Evolutionary conservation across 805 yeast genomes (phyloP), one percentile per base, ranked within the genome.

Genomic region (Priceomyces haplophilus): DNA sequence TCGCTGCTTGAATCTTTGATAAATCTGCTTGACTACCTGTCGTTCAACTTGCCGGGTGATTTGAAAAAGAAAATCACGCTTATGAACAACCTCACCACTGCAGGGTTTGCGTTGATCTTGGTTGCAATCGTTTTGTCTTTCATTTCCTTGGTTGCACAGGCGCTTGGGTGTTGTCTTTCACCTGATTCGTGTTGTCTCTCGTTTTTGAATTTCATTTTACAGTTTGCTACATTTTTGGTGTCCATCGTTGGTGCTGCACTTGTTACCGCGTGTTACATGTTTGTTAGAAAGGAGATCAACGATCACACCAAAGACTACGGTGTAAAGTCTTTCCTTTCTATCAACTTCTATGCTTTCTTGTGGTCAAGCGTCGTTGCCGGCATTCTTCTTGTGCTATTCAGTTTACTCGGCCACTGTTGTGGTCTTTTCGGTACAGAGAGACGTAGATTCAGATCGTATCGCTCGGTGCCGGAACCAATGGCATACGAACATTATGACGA

Each of bases 341-440:
- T 65, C 15, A 61, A 64, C 39, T 83, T 75, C 50, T 74, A 79
- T 41, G 88, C 80, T 2, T 61, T 82, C 36, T 64, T 79, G 7
- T 86, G 91, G 93, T 79, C 79, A 11, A 73, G 82, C 1, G 75
- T 72, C 2, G 82, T 61, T 12, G 79, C 80, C 5, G 58, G 66
- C 7, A 50, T 62, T n/a, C 44, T 65, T 8, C 55, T 65, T 21
- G 43, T 60, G 15, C 31, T 65, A 13, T 53, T 69, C 48, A 59
- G 63, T 41, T 55, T 64, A 25, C 52, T 70, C 34, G 76, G 75
- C 12, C 72, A 69, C 49, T 68, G 72, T 47, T 64, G 68, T 42
- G 75, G 75, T 12, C 52, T 65, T 29, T 67, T 63, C 45, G 59
- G 61, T 29, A 54, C 63, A 2, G 59, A 62, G n/a, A 58, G 63